Conservation (phyloP, 164 flowering plant genomes). For the Houttuynia cordata region DNA sequence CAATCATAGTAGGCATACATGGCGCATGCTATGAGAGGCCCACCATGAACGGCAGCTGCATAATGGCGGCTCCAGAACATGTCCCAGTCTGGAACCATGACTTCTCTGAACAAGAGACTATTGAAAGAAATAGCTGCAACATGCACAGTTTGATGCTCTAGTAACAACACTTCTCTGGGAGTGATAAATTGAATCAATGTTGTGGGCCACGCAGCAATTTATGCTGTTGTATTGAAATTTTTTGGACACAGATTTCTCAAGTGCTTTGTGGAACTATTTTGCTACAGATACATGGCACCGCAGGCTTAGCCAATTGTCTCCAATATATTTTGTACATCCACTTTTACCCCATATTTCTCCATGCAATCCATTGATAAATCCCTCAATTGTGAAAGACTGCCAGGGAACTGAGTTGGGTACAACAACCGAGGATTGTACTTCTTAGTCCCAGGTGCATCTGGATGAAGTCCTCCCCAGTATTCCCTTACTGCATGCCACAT, state of each 20-base stretch:
- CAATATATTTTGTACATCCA: conserved; percentile 45
- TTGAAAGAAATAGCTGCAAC: conserved; percentile 58
- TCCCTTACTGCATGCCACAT: conserved; percentile 55
- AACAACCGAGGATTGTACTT: conserved; percentile 24
- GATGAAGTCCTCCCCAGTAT: conserved; percentile 59
- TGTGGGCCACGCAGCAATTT: conserved; percentile 63
- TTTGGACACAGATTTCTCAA: conserved; percentile 33
- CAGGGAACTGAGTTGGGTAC: conserved; percentile 41
- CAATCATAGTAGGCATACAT: no score
- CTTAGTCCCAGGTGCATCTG: conserved; percentile 31
- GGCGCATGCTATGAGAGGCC: no score
- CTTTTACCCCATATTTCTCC: no score
- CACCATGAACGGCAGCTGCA: no score
- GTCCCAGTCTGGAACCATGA: no score
- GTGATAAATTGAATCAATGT: no score
- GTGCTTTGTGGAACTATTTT: no score
- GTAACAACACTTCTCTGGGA: conserved; percentile 38
- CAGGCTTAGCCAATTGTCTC: conserved; percentile 40
- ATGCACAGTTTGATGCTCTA: conserved; percentile 54
- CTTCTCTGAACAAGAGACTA: conserved; percentile 61
- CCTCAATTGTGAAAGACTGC: conserved; percentile 26
- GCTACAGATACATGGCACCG: conserved; percentile 45
- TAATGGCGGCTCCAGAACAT: no score
- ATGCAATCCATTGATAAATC: conserved; percentile 34
- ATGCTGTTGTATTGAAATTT: conserved; percentile 52